Evolutionary conservation across 129 eudicot species (phyloP), one percentile per base, ranked within the genome.

Genomic region (Ambrosia trifida): DNA sequence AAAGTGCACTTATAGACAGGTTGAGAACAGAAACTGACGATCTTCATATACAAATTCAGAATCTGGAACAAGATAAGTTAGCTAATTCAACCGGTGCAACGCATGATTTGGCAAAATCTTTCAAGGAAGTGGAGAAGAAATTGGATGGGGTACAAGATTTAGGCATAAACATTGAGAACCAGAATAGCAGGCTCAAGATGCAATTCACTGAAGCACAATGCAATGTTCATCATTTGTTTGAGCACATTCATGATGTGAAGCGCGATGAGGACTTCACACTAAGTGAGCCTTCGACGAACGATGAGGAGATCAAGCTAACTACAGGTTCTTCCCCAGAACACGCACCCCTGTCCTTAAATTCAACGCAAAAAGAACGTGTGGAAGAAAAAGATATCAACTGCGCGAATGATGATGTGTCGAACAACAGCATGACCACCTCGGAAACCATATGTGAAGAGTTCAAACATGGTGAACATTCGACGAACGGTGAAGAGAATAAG

Each of bases 11-110:
- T 3, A 90, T 90, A 16, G 82, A 87, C 47, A 85, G 86, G 16
- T 76, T 90, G 70, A 90, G 82, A 51, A 76, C 74, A 4, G 99
- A 90, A 52, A 76, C 94, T 0, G 84, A 84, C 72, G 99, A 87
- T 67, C 94, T 95, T 17, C 96, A 88, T 5, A 40, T 71, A 18
- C 96, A 90, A 36, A 79, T 90, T 47, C 84, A 53, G 85, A 73
- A 18, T 61, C 58, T 95, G 85, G 99, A 95, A 70, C 85, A 72
- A 32, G 88, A 88, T 47, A 88, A 88, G 1, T 36, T 8, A 71
- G 86, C 80, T 38, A 77, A 49, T 65, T 65, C 76, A 67, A 66
- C 75, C 4, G 81, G 74, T 14, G 91, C 78, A 36, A 71, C 76
- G 0, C 54, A 78, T 38, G 20, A 67, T 53, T 71, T 90, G 85